Percentiles rank a stretch among this genome's conserved stretches.
phyloP scores from a whole-genome alignment of 169 alveolate species.

The Toxoplasma gondii region DNA sequence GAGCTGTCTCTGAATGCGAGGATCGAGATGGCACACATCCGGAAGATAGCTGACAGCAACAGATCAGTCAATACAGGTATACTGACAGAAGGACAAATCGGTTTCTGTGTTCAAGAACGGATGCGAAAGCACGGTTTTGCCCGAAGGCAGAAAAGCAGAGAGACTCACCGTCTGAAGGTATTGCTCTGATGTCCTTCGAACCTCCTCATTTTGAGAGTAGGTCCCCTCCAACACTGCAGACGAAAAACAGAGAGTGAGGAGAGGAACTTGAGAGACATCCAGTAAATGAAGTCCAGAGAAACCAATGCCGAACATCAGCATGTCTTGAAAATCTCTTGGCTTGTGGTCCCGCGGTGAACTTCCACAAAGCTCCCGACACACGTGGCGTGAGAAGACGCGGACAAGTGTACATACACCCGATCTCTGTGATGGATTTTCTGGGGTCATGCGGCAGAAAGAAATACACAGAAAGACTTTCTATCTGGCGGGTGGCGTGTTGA shows the following conservation, averaged over 20 bases:
- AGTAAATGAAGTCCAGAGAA: not conserved
- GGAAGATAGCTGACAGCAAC: too few species aligned
- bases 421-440: too few species aligned
- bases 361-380: too few species aligned
- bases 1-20: too few species aligned
- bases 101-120: not conserved
- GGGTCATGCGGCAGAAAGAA: too few species aligned
- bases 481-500: too few species aligned
- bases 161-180: constrained; percentile 22
- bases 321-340: not conserved
- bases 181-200: constrained; percentile 33
- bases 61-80: too few species aligned
- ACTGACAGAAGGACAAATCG: not conserved
- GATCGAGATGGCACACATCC: too few species aligned
- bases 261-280: not conserved
- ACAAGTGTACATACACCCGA: too few species aligned
- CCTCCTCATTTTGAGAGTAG: constrained; percentile 32
- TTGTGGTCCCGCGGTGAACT: too few species aligned
- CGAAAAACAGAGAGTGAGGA: not conserved
- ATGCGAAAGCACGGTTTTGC: not conserved
- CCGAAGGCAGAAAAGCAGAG: not conserved
- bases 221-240: constrained; percentile 48
- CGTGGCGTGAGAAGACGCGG: too few species aligned
- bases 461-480: too few species aligned
- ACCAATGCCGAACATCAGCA: not conserved